Evolutionary conservation across 2,329 filamentous ascomycete species (phyloP).

Genomic region (Ceratocystis lukuohia): DNA sequence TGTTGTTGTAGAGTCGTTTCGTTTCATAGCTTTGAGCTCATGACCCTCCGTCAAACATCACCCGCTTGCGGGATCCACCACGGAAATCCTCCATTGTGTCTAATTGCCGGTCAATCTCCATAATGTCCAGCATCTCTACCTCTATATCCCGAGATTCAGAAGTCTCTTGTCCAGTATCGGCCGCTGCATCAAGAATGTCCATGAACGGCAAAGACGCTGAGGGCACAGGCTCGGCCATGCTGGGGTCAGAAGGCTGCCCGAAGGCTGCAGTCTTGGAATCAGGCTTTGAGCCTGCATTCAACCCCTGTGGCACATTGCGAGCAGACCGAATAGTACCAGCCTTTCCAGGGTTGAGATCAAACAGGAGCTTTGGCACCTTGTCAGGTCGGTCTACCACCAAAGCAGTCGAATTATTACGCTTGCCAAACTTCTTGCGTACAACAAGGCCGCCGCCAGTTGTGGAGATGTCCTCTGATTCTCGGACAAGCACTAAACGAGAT

Average conservation of each 20-base stretch:
- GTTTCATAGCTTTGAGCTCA: conserved; percentile 20
- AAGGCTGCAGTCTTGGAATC: conserved; percentile 18
- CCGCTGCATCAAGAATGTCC: conserved; percentile 38
- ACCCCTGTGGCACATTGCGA: conserved; percentile 22
- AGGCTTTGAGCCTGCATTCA: conserved; percentile 20
- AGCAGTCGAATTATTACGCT: conserved; percentile 29
- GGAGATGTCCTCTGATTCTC: conserved; percentile 36
- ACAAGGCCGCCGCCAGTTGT: conserved; percentile 29
- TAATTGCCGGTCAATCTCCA: conserved; percentile 50
- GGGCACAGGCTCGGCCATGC: conserved; percentile 19
- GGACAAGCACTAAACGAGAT: conserved; percentile 41
- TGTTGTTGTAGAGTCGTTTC: conserved; percentile 17
- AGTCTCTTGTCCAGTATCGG: conserved; percentile 36
- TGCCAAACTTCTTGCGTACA: conserved; percentile 24
- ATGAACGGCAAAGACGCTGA: conserved; percentile 29
- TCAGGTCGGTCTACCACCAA: conserved; percentile 42
- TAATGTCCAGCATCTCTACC: conserved; percentile 49
- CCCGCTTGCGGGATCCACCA: conserved; percentile 37
- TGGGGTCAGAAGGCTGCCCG: conserved; percentile 29
- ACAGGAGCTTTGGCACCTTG: conserved; percentile 30
- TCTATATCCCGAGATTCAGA: conserved; percentile 37
- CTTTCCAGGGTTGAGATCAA: conserved; percentile 38
- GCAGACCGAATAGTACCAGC: conserved; percentile 28
- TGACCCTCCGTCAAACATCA: conserved; percentile 35
- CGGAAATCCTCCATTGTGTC: conserved; percentile 40